phyloP scores from a whole-genome alignment of 164 flowering plant species.

The Taxillus chinensis region DNA sequence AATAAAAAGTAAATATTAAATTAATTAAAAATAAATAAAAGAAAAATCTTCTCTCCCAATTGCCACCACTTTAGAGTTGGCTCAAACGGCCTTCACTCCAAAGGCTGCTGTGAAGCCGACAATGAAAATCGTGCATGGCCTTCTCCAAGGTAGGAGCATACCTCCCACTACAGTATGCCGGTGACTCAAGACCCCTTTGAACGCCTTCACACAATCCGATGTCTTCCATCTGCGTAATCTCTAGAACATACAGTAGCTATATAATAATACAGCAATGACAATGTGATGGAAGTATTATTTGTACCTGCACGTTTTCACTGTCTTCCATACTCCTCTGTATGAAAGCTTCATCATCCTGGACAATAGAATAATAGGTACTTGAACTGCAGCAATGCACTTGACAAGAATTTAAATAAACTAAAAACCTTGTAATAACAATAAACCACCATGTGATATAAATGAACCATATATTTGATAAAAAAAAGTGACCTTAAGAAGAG shows the following conservation, averaged over 20 bases:
- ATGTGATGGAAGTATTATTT: not conserved
- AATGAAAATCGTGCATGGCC: slow-evolving; percentile 89
- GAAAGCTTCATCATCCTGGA: slow-evolving; percentile 59
- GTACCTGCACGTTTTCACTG: slow-evolving; percentile 82
- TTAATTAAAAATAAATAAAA: too few species aligned
- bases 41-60: too few species aligned
- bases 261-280: too few species aligned
- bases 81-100: not conserved
- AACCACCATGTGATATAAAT: too few species aligned
- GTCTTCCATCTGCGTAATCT: slow-evolving; percentile 60
- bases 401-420: too few species aligned
- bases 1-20: too few species aligned
- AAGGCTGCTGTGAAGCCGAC: slow-evolving; percentile 34
- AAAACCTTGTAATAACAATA: too few species aligned
- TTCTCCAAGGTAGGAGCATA: slow-evolving; percentile 77
- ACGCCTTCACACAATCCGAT: slow-evolving; percentile 63
- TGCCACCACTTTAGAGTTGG: too few species aligned
- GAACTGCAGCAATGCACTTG: not conserved
- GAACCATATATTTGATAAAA: too few species aligned
- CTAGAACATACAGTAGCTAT: not conserved
- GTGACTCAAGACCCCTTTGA: slow-evolving; percentile 81
- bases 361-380: not conserved
- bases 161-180: slow-evolving; percentile 63
- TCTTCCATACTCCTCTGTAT: slow-evolving; percentile 61
- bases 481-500: slow-evolving; percentile 43